Evolutionary conservation across 2,329 filamentous ascomycete genomes (phyloP).

Genomic region (Grosmannia clavigera): DNA sequence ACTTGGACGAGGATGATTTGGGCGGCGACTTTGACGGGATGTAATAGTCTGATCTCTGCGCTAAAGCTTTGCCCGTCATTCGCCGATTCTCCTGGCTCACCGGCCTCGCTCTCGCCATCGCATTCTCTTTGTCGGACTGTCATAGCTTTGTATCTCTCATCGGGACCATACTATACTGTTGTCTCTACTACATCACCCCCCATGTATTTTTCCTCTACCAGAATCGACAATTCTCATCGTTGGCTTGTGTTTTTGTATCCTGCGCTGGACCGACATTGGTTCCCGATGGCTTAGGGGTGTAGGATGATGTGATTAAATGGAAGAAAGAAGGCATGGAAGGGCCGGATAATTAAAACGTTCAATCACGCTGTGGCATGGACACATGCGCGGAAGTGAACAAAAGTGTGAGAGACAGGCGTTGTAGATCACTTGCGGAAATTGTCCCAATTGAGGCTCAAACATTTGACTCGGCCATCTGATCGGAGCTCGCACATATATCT

Average conservation of each 20-base stretch:
- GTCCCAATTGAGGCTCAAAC: neutral
- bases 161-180: neutral
- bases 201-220: neutral
- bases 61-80: neutral
- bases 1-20: constrained; percentile 92
- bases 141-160: neutral
- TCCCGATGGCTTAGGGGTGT: neutral
- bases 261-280: neutral
- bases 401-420: neutral
- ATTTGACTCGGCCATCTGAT: neutral
- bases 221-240: neutral
- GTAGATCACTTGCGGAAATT: too few relatives aligned
- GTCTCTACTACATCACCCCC: neutral
- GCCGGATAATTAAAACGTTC: neutral
- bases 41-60: constrained; percentile 35
- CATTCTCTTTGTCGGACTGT: neutral
- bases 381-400: neutral
- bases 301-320: neutral
- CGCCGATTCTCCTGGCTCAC: neutral
- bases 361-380: neutral
- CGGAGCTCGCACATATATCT: neutral
- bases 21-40: constrained; percentile 94
- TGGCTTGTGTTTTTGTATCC: neutral
- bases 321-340: neutral
- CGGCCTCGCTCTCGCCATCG: neutral